Conservation (phyloP, 352 stramenopile species). For the Phytophthora rubi region DNA sequence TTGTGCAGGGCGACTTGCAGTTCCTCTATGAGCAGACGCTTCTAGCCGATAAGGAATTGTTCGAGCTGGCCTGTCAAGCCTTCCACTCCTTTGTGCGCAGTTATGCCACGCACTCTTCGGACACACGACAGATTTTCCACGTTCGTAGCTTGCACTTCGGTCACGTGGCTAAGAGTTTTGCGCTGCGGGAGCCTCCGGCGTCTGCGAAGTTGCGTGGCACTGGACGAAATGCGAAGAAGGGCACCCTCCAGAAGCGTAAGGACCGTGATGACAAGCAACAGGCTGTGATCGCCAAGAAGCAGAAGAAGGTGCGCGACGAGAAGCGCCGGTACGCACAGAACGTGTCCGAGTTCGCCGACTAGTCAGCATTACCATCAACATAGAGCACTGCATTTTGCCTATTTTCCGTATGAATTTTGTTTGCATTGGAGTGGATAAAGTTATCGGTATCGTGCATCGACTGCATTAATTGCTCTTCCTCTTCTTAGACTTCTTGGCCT, state of each 20-base stretch:
- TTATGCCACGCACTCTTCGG: constrained; percentile 92
- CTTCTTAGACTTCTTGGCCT: constrained; percentile 54
- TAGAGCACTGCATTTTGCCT: constrained; percentile 26
- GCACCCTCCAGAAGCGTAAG: constrained; percentile 86
- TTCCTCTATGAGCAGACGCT: constrained; percentile 87
- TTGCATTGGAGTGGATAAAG: constrained; percentile 30
- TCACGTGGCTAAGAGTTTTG: constrained; percentile 95
- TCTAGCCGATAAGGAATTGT: constrained; percentile 84
- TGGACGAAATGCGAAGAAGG: constrained; percentile 75
- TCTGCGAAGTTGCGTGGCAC: constrained; percentile 83
- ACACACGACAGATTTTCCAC: constrained; percentile 93
- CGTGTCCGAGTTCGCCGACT: constrained; percentile 82
- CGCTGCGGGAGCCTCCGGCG: constrained; percentile 81
- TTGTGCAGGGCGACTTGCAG: constrained; percentile 82
- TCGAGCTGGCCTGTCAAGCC: constrained; percentile 85
- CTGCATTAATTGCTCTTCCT: constrained; percentile 43
- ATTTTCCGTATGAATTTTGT: constrained; percentile 22
- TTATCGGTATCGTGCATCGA: constrained; percentile 21
- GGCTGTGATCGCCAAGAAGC: constrained; percentile 53
- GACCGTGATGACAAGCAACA: constrained; percentile 77
- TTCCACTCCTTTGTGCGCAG: constrained; percentile 94
- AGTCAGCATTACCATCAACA: constrained; percentile 20
- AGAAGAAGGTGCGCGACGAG: constrained; percentile 64
- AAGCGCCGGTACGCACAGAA: constrained; percentile 76
- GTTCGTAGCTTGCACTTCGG: constrained; percentile 93